These are phyloP conservation scores for Pyrenula aspistea DNA, from an alignment of 495 filamentous ascomycete species.

Conservation along the genomic window DNA sequence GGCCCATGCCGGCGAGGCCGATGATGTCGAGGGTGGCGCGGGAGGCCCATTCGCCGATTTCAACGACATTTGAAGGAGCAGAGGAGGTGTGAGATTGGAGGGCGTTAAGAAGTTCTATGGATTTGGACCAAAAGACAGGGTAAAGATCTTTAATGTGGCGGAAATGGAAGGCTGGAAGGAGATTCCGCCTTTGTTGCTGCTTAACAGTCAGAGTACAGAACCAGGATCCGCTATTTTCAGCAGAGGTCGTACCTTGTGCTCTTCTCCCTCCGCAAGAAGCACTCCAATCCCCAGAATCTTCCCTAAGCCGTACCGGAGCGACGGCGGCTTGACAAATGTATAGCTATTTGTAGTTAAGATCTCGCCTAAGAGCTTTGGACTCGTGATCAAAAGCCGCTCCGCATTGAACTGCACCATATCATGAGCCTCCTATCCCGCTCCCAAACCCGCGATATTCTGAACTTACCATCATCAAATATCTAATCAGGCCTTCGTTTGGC, in stretches of 20 bases:
- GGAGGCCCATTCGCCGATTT: slow-evolving; percentile 52
- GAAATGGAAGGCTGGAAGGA: slow-evolving; percentile 78
- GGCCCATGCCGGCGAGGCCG: slow-evolving; percentile 70
- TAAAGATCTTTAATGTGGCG: slow-evolving; percentile 81
- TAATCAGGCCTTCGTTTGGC: slow-evolving; percentile 71
- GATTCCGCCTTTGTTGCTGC: slow-evolving; percentile 56
- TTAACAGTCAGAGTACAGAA: not conserved
- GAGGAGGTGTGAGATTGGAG: slow-evolving; percentile 20
- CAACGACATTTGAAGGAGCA: slow-evolving; percentile 27
- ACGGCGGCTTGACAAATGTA: slow-evolving; percentile 62
- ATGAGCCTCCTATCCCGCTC: too few species aligned
- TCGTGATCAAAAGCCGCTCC: slow-evolving; percentile 57
- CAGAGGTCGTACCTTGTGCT: slow-evolving; percentile 47
- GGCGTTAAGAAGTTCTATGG: slow-evolving; percentile 29
- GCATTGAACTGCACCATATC: slow-evolving; percentile 53
- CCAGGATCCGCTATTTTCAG: not conserved
- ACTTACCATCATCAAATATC: slow-evolving; percentile 33
- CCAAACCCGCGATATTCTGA: too few species aligned
- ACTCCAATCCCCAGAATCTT: slow-evolving; percentile 64
- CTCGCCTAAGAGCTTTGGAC: slow-evolving; percentile 54
- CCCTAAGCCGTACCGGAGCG: slow-evolving; percentile 42
- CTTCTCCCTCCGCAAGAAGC: slow-evolving; percentile 74
- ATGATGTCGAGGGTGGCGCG: slow-evolving; percentile 83
- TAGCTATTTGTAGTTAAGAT: slow-evolving; percentile 58
- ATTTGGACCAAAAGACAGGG: slow-evolving; percentile 72